A percentile compares a stretch with the other conserved stretches of the same genome.
phyloP scores from a whole-genome alignment of 139 green algal species.

The Desmodesmus armatus region DNA sequence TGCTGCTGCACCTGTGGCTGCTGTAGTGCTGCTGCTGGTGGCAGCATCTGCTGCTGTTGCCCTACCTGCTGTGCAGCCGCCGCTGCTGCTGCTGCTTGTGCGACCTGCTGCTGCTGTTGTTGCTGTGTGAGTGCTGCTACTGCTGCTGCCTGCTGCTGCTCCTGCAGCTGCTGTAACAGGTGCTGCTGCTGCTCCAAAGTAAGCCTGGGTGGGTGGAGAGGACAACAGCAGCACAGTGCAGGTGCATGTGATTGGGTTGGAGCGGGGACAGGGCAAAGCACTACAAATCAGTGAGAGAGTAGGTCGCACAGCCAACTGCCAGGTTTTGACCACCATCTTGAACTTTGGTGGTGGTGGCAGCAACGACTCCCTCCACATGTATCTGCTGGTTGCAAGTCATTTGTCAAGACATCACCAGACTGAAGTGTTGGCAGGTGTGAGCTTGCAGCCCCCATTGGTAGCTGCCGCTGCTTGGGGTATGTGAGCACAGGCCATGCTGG shows the following conservation, averaged over 20 bases:
- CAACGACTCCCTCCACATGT: too few species aligned
- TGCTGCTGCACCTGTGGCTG: conserved; percentile 43
- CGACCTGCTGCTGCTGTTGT: conserved; percentile 49
- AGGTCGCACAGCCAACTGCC: too few species aligned
- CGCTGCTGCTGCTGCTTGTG: conserved; percentile 33
- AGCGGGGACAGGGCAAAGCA: too few species aligned
- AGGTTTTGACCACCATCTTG: too few species aligned
- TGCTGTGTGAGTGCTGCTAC: conserved; percentile 26
- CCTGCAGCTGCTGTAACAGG: conserved; percentile 54
- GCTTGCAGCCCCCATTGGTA: too few species aligned
- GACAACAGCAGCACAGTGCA: conserved; percentile 5
- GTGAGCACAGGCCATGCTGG: too few species aligned
- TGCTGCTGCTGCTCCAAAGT: conserved; percentile 44
- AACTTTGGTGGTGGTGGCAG: too few species aligned
- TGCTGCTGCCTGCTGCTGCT: conserved; percentile 51
- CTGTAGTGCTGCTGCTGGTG: neutral
- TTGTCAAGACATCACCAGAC: too few species aligned
- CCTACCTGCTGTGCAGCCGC: conserved; percentile 37
- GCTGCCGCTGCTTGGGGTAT: too few species aligned
- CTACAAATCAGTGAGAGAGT: neutral
- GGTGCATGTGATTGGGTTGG: neutral
- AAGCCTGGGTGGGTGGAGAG: conserved; percentile 17
- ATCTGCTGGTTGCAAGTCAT: too few species aligned
- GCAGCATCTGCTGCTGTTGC: conserved; percentile 37
- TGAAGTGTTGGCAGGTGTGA: too few species aligned